Evolutionary conservation across 1,139 yeast genomes (phyloP).

Genomic region (Debaryomyces subglobosus): DNA sequence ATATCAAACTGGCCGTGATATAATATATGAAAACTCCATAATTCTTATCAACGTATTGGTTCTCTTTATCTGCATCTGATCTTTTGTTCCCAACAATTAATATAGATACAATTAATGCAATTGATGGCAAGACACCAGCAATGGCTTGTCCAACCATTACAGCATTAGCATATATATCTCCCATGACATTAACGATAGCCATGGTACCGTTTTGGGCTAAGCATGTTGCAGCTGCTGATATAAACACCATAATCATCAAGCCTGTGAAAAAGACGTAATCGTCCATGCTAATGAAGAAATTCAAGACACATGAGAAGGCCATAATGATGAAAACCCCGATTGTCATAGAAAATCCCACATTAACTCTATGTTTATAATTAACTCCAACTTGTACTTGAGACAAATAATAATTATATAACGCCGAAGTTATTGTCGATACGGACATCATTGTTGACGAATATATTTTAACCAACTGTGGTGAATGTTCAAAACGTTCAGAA

Average conservation of each 20-base stretch:
- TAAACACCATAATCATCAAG: constrained; percentile 60
- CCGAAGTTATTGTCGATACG: constrained; percentile 73
- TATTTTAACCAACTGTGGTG: constrained; percentile 56
- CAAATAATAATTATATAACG: constrained; percentile 61
- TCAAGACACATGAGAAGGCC: constrained; percentile 55
- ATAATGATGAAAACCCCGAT: constrained; percentile 55
- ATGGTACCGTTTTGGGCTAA: constrained; percentile 87
- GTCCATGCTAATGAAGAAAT: constrained; percentile 38
- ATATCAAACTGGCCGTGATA: constrained; percentile 67
- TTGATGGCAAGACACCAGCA: constrained; percentile 88
- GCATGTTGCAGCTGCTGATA: constrained; percentile 68
- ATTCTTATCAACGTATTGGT: constrained; percentile 39
- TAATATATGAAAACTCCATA: constrained; percentile 66
- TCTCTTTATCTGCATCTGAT: constrained; percentile 16
- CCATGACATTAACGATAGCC: constrained; percentile 82
- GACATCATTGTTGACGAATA: constrained; percentile 91
- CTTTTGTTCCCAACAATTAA: constrained; percentile 45
- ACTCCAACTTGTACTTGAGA: constrained; percentile 70
- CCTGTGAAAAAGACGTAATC: constrained; percentile 44
- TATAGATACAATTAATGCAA: constrained; percentile 66
- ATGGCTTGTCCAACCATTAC: constrained; percentile 95
- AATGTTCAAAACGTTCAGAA: constrained; percentile 59
- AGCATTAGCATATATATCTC: constrained; percentile 79
- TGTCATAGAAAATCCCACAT: constrained; percentile 60
- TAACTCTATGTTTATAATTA: constrained; percentile 61